A percentile compares a stretch with the other conserved stretches of the same genome.
Evolutionary conservation across 805 yeast species (phyloP).

Genomic region (Spathaspora passalidarum): DNA sequence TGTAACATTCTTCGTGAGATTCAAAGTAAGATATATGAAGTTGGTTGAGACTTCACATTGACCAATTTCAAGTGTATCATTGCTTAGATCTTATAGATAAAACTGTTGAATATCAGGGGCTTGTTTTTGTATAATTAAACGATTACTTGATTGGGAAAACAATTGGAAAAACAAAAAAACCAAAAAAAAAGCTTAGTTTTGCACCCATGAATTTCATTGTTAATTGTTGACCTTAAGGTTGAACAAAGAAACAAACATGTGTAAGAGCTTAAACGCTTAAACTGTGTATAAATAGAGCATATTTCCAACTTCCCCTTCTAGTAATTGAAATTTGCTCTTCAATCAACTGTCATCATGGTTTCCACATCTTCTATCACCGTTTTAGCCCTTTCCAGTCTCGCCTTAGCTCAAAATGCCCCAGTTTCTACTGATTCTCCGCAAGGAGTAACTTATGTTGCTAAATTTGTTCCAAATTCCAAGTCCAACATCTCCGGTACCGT

Average conservation of each 20-base stretch:
- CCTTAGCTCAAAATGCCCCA: constrained; percentile 22
- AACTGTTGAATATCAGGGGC: background rate
- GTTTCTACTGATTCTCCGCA: constrained; percentile 26
- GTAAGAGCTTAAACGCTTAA: background rate
- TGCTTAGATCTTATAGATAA: too few species aligned
- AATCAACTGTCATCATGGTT: background rate
- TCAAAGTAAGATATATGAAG: too few species aligned
- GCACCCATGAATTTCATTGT: background rate
- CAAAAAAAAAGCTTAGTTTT: background rate
- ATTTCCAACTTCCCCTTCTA: background rate
- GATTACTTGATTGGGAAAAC: background rate
- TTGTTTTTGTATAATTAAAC: background rate
- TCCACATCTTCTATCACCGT: background rate
- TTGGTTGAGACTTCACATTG: too few species aligned
- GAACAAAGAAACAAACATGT: background rate
- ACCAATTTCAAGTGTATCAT: too few species aligned
- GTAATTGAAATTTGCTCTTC: background rate
- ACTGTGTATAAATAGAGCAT: background rate
- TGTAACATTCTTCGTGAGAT: too few species aligned
- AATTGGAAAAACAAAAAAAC: background rate
- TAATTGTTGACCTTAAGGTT: background rate
- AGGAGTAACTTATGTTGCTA: constrained; percentile 25
- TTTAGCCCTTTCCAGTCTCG: constrained; percentile 4
- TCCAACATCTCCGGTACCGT: constrained; percentile 27
- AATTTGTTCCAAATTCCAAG: constrained; percentile 15